Evolutionary conservation across 2,329 filamentous ascomycete genomes (phyloP), one percentile per base, ranked within the genome.

Genomic region (Fusarium succisae): DNA sequence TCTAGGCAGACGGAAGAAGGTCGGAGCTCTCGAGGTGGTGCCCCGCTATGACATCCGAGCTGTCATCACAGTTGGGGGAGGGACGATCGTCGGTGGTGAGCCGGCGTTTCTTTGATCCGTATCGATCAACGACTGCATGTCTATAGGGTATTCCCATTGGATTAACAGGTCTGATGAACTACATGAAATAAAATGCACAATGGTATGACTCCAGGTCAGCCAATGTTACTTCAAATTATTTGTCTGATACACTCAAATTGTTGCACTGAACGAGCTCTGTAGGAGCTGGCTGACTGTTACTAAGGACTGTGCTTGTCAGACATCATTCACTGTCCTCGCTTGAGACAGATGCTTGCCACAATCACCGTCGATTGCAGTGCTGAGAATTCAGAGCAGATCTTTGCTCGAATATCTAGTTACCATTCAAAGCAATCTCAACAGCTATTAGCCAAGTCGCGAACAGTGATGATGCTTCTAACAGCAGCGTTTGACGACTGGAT

Each of bases 11-110:
- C 74, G 76, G 76, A 64, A 78, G 75, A 77, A 77, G 75, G 63
- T 76, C 76, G 75, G 76, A 75, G 73, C 75, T 74, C 55, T 64
- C 26, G 63, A 56, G 45, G 32, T 61, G 50, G 56, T 71, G 73
- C 76, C 76, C 76, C 76, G 74, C 76, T 73, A 77, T 76, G 76
- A 74, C 75, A 77, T 78, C 63, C 57, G 63, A 74, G 70, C 74
- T 68, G 51, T 39, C 57, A 43, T 63, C 59, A 39, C 54, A 32
- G 54, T n/a, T 14, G 53, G 24, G 41, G 63, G 32, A 28, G 60
- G 56, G 47, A 57, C 28, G 32, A 51, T 65, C n/a, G 50, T 64
- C 44, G n/a, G 28, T n/a, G 24, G 24, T 26, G 17, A 5, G 6
- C 5, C 59, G 72, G 72, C 12, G 1, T 10, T 59, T 65, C 28